Base-by-base conservation (phyloP, 495 filamentous ascomycete species). In the Apiosordaria backusii region DNA sequence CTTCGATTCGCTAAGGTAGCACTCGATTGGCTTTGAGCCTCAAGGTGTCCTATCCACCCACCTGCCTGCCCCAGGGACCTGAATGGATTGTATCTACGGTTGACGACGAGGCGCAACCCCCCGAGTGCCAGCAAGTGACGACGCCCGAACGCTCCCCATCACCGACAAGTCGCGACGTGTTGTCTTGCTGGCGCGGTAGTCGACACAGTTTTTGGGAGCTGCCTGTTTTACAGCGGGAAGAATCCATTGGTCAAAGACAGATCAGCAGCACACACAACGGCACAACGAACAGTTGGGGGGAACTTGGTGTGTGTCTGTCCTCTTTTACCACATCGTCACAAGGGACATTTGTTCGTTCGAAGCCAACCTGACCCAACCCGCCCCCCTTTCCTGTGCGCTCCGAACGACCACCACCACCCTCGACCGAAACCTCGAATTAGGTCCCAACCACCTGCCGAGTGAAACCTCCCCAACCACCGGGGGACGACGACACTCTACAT, bases 341-440 rank as follows among this genome's bases (percentile, higher is more conserved):
- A 68, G 67, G 66, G 35, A 15, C 22, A 55, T 21, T 55, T 55
- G 52, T 55, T 55, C 21, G 22, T 61, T 65, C 75, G 35, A 18
- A 45, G 35, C 16, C 35, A 45, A 45, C 35, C 35, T 13, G 16
- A 45, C 3, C 10, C n/a, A n/a, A 13, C 35, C 10, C 35, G 35
- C 10, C 35, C 35, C 35, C 35, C n/a, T n/a, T n/a, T 45, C 35
- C 27, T 29, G 27, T n/a, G n/a, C n/a, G n/a, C n/a, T n/a, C n/a
- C 27, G 27, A 29, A 7, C 7, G 4, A 29, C 27, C 27, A 29
- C 27, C 27, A 29, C 27, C 9, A 18, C 16, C 13, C 35, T 45
- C 35, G 35, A 45, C 6, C 35, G 35, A 45, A 45, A 0, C 9
- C 35, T 7, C 5, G 6, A 45, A 45, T 18, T 45, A 45, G 3